Base-by-base conservation (phyloP, 257 asterid genomes). In the Parsonsia alboflavescens region DNA sequence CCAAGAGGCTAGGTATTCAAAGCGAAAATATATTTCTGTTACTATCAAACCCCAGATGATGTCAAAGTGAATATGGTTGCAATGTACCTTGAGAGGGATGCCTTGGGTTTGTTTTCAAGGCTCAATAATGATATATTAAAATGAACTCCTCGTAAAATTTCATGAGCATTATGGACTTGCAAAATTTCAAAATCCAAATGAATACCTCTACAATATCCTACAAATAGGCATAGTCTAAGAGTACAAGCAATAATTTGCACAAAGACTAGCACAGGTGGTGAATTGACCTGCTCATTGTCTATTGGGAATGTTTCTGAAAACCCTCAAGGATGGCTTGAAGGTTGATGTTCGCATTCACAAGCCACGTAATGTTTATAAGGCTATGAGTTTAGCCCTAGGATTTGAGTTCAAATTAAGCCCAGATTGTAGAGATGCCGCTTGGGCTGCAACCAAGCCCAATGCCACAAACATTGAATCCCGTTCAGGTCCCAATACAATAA, bases 1-100 rank as follows among this genome's bases (percentile, higher is more conserved):
- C 80, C 76, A 7, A 52, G 53, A 6, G 76, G 80, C 0, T 76
- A 76, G 80, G 57, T 76, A 15, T 33, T 76, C 8, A 76, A 76
- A 22, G 76, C 69, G 2, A 71, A 76, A 70, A 69, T 22, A 22
- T 70, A 42, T 19, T 76, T 76, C 30, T n/a, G 63, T 45, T 76
- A 76, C 28, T 76, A 76, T 33, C 39, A 33, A 12, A 71, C 64
- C 2, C 72, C 64, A 1, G 72, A 77, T 0, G 71, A 70, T 1
- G 2, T 58, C 12, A 61, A 73, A 49, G 77, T 73, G 3, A 44
- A 61, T 7, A 33, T 73, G 0, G 77, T 65, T 6, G 28, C 63
- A 4, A 74, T 65, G 65, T 66, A 62, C 22, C 28, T 64, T 10
- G 73, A 74, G 19, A 64, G 78, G 2, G 73, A 65, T 16, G 72